Percentiles rank a stretch among this genome's conserved stretches.
phyloP scores from a whole-genome alignment of 306 rosid species.

The Dryas drummondii region DNA sequence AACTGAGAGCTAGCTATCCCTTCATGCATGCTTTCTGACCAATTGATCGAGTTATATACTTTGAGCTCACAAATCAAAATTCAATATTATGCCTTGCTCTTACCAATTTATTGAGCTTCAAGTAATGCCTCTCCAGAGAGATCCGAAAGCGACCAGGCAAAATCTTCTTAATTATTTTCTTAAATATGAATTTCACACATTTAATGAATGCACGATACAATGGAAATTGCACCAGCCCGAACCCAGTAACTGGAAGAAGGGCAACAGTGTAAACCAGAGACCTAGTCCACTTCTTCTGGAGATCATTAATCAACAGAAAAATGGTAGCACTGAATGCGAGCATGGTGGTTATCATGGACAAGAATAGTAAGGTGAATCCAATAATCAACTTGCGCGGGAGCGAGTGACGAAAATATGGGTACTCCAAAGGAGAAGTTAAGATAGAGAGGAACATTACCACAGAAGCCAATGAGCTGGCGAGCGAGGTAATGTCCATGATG shows the following conservation, averaged over 20 bases:
- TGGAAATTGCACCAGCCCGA: not conserved
- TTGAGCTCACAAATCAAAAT: too few species aligned
- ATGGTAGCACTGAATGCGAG: slow-evolving; percentile 34
- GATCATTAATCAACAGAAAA: slow-evolving; percentile 11
- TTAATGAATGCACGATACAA: not conserved
- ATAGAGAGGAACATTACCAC: slow-evolving; percentile 47
- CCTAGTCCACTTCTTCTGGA: slow-evolving; percentile 16
- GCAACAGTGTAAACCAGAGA: slow-evolving; percentile 26
- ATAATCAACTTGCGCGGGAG: slow-evolving; percentile 30
- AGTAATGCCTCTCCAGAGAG: too few species aligned
- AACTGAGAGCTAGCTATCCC: too few species aligned
- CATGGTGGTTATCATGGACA: slow-evolving; percentile 31
- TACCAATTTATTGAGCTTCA: too few species aligned
- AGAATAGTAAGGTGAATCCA: slow-evolving; percentile 34
- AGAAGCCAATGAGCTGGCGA: slow-evolving; percentile 33
- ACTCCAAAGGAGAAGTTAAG: slow-evolving; percentile 31
- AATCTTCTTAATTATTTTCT: too few species aligned
- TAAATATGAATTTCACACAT: too few species aligned
- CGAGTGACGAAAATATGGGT: slow-evolving; percentile 14
- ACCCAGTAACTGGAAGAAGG: slow-evolving; percentile 17
- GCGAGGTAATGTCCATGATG: slow-evolving; percentile 31
- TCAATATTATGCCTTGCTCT: too few species aligned
- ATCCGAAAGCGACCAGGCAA: too few species aligned
- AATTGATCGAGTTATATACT: too few species aligned
- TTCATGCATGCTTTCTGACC: too few species aligned